These are phyloP conservation scores for Lodderomyces oxycetoniae DNA, from an alignment of 1,139 yeast species.

Conservation along the genomic window DNA sequence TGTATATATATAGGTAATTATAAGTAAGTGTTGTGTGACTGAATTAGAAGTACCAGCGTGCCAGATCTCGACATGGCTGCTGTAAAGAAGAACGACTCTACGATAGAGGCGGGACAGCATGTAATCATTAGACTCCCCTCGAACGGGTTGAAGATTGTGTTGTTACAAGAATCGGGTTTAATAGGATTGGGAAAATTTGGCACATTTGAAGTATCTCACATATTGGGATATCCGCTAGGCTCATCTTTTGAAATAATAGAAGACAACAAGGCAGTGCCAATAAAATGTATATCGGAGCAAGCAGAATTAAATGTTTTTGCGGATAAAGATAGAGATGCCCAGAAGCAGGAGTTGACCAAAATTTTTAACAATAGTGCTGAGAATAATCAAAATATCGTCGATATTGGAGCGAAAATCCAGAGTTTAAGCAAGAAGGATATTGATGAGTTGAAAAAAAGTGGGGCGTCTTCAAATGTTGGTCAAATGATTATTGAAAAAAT, in stretches of 20 bases:
- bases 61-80: too few relatives aligned
- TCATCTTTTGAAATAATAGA: slow-evolving; percentile 81
- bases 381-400: slow-evolving; percentile 66
- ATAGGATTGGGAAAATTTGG: slow-evolving; percentile 90
- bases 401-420: slow-evolving; percentile 74
- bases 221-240: slow-evolving; percentile 81
- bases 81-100: slow-evolving; percentile 2
- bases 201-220: slow-evolving; percentile 64
- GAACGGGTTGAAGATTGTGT: slow-evolving; percentile 66
- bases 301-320: slow-evolving; percentile 24
- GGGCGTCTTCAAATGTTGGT: slow-evolving; percentile 63
- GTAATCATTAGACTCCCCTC: slow-evolving; percentile 78
- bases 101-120: slow-evolving; percentile 41
- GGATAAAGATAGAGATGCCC: slow-evolving; percentile 15
- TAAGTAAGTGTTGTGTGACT: too few relatives aligned
- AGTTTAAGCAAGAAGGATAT: slow-evolving; percentile 70
- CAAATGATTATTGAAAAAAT: slow-evolving; percentile 77
- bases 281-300: slow-evolving; percentile 32
- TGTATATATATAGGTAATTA: too few relatives aligned
- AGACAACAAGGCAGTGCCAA: slow-evolving; percentile 49
- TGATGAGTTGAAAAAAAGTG: slow-evolving; percentile 67
- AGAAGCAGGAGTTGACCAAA: slow-evolving; percentile 36
- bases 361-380: slow-evolving; percentile 46
- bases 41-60: too few relatives aligned
- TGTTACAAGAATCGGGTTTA: slow-evolving; percentile 53